Evolutionary conservation across 768 basidiomycete genomes (phyloP).

Genomic region (Boletus fagicola): DNA sequence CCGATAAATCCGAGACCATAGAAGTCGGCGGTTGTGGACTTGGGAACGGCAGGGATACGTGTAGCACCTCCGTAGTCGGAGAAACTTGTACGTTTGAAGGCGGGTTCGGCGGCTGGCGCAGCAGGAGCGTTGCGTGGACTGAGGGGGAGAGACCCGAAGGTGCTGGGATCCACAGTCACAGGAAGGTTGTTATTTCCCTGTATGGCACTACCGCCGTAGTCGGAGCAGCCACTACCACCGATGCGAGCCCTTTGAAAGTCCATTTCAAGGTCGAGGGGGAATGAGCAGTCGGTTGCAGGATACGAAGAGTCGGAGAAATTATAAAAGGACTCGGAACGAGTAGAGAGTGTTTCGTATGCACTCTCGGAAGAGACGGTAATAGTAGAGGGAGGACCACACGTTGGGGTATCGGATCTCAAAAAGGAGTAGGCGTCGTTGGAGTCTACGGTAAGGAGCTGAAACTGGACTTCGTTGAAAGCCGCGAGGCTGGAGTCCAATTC

Average conservation of each 20-base stretch:
- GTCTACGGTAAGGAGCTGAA: slow-evolving; percentile 63
- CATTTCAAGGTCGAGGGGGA: slow-evolving; percentile 70
- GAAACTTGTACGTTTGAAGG: slow-evolving; percentile 49
- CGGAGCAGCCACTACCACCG: slow-evolving; percentile 44
- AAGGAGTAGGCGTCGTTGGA: slow-evolving; percentile 63
- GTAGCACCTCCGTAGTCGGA: slow-evolving; percentile 65
- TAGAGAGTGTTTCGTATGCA: slow-evolving; percentile 65
- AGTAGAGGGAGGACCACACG: slow-evolving; percentile 70
- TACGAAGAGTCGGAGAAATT: slow-evolving; percentile 57
- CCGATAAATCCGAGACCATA: slow-evolving; percentile 36
- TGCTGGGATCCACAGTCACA: slow-evolving; percentile 51
- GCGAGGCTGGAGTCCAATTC: slow-evolving; percentile 75
- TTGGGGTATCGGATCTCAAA: slow-evolving; percentile 61
- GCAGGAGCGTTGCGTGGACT: slow-evolving; percentile 53
- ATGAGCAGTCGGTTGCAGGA: slow-evolving; percentile 50
- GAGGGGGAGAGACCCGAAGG: slow-evolving; percentile 57
- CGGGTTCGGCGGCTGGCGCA: slow-evolving; percentile 28
- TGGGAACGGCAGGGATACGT: slow-evolving; percentile 47
- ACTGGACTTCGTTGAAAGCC: slow-evolving; percentile 60
- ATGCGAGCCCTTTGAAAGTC: slow-evolving; percentile 65
- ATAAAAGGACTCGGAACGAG: slow-evolving; percentile 68
- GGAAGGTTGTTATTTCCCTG: slow-evolving; percentile 39
- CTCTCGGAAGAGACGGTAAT: slow-evolving; percentile 81
- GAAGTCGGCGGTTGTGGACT: slow-evolving; percentile 50
- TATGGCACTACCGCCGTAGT: slow-evolving; percentile 46